Base-by-base conservation (phyloP, 2,329 filamentous ascomycete species). In the Botrytis medusae region DNA sequence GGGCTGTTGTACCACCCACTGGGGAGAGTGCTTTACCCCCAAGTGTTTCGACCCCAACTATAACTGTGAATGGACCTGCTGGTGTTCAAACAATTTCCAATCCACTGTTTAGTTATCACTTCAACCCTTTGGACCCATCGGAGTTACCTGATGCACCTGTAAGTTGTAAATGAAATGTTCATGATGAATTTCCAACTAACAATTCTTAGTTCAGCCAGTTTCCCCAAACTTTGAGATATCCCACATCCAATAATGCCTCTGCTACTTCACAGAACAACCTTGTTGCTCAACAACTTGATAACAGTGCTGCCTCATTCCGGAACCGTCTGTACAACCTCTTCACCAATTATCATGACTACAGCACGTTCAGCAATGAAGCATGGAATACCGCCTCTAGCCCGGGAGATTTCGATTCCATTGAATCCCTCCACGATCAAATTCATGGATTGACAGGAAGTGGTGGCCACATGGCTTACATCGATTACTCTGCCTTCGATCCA, bases 301-400 rank as follows among this genome's bases (percentile, higher is more conserved):
- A 84, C 40, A 87, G 86, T 74, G 84, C 88, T 8, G 81, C 84
- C 3, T 86, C 86, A 22, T 85, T 90, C 54, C 87, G 90, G 78
- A 85, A 89, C 75, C 86, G 93, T 20, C 84, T 94, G 2, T 91
- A 90, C 77, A 90, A 89, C 69, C 84, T 94, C 1, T 88, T 92
- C 75, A 89, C 90, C 14, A 89, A 87, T 73, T 93, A 92, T 79
- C 84, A 87, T 63, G 87, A 93, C 76, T 93, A 90, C 79, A 88
- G 88, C 25, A 84, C 87, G 25, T 93, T 94, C 79, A 90, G 90
- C 77, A 94, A 91, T 78, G 90, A 92, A 79, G 88, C 86, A 1
- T 91, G 87, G 87, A 85, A 86, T n/a, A 80, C 82, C 6, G 83
- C 83, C 22, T 84, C 85, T 65, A 82, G 85, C 54, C 74, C 75